A percentile compares a stretch with the other conserved stretches of the same genome.
Evolutionary conservation across 768 basidiomycete species (phyloP).

Genomic region (Tulasnella calospora): DNA sequence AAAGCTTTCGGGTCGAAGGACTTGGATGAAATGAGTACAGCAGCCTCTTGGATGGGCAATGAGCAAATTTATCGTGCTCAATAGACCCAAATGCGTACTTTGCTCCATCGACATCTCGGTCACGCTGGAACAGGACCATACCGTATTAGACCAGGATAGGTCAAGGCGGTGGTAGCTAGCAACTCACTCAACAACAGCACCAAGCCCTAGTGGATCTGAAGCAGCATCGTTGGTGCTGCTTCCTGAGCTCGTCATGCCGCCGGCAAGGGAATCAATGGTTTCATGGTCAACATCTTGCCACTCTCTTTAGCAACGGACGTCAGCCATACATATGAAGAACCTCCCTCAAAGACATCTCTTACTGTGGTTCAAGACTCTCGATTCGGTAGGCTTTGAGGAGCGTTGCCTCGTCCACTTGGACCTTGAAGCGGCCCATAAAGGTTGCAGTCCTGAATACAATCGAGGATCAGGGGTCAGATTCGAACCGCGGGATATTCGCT

Average conservation of each 20-base stretch:
- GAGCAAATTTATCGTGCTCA: conserved; percentile 17
- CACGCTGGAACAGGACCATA: conserved; percentile 44
- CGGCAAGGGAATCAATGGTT: conserved; percentile 67
- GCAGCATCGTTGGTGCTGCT: conserved; percentile 48
- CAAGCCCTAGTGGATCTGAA: conserved; percentile 70
- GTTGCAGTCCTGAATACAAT: neutral
- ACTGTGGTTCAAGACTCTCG: conserved; percentile 71
- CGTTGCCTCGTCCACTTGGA: conserved; percentile 67
- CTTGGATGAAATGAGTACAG: conserved; percentile 83
- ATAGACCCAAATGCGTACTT: conserved; percentile 46
- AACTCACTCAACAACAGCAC: conserved; percentile 39
- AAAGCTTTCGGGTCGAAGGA: conserved; percentile 95
- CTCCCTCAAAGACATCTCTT: conserved; percentile 31
- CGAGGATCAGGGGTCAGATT: neutral
- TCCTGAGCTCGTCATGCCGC: conserved; percentile 56
- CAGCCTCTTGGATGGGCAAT: conserved; percentile 51
- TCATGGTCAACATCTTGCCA: conserved; percentile 93
- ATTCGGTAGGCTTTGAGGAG: conserved; percentile 86
- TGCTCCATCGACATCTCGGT: conserved; percentile 69
- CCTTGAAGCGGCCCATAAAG: neutral
- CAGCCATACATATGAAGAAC: neutral
- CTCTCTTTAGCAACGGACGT: conserved; percentile 44
- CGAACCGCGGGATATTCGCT: neutral
- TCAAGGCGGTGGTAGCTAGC: neutral
- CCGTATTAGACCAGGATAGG: neutral